Evolutionary conservation across 345 rosid species (phyloP).

Genomic region (sweet orange (Citrus sinensis)): DNA sequence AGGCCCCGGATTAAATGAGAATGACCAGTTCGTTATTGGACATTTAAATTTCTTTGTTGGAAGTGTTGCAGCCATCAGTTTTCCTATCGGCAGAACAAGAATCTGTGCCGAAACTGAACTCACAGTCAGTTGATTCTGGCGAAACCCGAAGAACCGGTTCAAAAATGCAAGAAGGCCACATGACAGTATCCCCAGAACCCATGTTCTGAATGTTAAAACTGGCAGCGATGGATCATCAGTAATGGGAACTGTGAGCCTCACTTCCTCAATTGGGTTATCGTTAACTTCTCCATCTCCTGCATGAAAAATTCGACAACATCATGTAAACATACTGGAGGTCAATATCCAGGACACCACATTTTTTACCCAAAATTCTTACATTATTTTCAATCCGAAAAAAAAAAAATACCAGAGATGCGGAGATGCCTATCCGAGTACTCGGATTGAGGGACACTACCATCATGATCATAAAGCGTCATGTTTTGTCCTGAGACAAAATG

Average conservation of each 20-base stretch:
- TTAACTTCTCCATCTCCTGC: constrained; percentile 30
- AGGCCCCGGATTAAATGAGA: constrained; percentile 52
- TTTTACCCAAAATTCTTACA: too few relatives aligned
- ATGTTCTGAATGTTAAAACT: constrained; percentile 54
- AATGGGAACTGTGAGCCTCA: constrained; percentile 50
- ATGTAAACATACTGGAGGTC: too few relatives aligned
- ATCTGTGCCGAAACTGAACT: constrained; percentile 42
- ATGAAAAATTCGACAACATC: constrained; percentile 8
- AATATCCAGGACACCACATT: too few relatives aligned
- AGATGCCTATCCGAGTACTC: background rate
- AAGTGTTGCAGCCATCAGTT: constrained; percentile 47
- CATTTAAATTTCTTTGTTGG: constrained; percentile 30
- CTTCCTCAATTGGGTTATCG: constrained; percentile 58
- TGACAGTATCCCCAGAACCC: constrained; percentile 43
- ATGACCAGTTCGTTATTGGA: constrained; percentile 33
- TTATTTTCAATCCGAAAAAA: background rate
- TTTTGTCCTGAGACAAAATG: background rate
- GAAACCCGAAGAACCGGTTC: constrained; percentile 49
- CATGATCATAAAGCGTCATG: background rate
- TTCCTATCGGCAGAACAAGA: constrained; percentile 42
- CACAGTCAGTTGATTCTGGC: constrained; percentile 38
- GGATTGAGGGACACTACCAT: background rate
- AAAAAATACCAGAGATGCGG: background rate
- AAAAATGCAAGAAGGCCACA: constrained; percentile 49
- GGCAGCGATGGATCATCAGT: constrained; percentile 47